phyloP scores from a whole-genome alignment of 306 rosid species.

The Sicyos baderoa region DNA sequence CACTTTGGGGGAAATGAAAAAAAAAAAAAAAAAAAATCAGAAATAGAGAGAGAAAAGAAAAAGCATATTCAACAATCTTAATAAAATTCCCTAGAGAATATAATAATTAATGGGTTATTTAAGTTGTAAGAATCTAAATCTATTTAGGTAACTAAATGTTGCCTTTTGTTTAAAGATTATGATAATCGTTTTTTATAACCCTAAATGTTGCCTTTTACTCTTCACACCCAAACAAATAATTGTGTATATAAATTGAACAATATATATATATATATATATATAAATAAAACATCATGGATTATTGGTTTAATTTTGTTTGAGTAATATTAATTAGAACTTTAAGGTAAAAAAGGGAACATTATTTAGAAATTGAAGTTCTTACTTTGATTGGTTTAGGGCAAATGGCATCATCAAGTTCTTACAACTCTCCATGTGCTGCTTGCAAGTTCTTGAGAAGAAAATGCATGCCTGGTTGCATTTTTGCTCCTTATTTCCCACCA shows the following conservation, averaged over 20 bases:
- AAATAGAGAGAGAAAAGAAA: slow-evolving; percentile 9
- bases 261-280: not conserved
- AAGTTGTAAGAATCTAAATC: no score
- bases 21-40: no score
- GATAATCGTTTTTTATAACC: no score
- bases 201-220: not conserved
- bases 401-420: slow-evolving; percentile 57
- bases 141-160: no score
- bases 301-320: not conserved
- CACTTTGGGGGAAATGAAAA: slow-evolving; percentile 15
- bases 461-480: slow-evolving; percentile 94
- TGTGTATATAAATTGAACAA: not conserved
- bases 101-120: not conserved
- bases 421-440: slow-evolving; percentile 89
- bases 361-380: not conserved
- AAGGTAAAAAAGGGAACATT: not conserved
- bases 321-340: not conserved
- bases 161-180: no score
- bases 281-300: not conserved
- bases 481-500: slow-evolving; percentile 93
- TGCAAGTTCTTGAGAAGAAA: slow-evolving; percentile 91
- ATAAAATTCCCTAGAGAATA: slow-evolving; percentile 7
- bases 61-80: not conserved
- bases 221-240: not conserved
- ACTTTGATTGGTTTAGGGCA: not conserved